Evolutionary conservation across 805 yeast genomes (phyloP).

Genomic region (Ogataea siamensis): DNA sequence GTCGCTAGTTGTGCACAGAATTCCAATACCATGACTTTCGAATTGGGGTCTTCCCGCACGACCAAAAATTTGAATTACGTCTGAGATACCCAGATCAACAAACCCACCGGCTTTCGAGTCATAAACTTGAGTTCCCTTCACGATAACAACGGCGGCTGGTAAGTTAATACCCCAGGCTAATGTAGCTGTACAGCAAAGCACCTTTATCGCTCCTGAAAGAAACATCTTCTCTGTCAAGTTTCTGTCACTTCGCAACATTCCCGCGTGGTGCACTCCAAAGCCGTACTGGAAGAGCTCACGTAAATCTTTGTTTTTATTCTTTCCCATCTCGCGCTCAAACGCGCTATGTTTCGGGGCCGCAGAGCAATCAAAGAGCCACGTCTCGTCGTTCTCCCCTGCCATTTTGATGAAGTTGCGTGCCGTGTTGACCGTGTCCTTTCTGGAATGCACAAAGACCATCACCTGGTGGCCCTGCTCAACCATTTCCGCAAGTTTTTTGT

Average conservation of each 20-base stretch:
- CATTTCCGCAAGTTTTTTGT: constrained; percentile 70
- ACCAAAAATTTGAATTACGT: constrained; percentile 96
- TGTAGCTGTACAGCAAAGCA: constrained; percentile 93
- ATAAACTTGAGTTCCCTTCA: constrained; percentile 95
- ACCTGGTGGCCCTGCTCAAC: constrained; percentile 76
- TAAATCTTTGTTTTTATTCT: constrained; percentile 74
- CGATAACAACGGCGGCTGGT: constrained; percentile 96
- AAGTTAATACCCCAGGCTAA: constrained; percentile 99
- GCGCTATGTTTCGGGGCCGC: constrained; percentile 41
- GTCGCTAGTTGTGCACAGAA: constrained; percentile 80
- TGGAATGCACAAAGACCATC: constrained; percentile 94
- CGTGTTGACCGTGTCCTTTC: constrained; percentile 88
- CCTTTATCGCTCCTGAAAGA: constrained; percentile 79
- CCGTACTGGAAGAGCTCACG: constrained; percentile 78
- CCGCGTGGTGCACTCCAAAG: constrained; percentile 96
- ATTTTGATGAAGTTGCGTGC: constrained; percentile 67
- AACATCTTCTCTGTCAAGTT: constrained; percentile 88
- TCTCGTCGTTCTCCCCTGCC: constrained; percentile 63
- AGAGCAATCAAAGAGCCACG: constrained; percentile 56
- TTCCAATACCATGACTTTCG: constrained; percentile 89
- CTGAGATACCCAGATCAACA: constrained; percentile 90
- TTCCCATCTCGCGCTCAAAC: constrained; percentile 62
- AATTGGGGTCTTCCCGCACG: constrained; percentile 99
- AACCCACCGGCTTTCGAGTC: constrained; percentile 94
- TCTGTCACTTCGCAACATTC: constrained; percentile 89